These are phyloP conservation scores for Mariannaea elegans DNA, from an alignment of 2,329 filamentous ascomycete genomes.

Conservation along the genomic window DNA sequence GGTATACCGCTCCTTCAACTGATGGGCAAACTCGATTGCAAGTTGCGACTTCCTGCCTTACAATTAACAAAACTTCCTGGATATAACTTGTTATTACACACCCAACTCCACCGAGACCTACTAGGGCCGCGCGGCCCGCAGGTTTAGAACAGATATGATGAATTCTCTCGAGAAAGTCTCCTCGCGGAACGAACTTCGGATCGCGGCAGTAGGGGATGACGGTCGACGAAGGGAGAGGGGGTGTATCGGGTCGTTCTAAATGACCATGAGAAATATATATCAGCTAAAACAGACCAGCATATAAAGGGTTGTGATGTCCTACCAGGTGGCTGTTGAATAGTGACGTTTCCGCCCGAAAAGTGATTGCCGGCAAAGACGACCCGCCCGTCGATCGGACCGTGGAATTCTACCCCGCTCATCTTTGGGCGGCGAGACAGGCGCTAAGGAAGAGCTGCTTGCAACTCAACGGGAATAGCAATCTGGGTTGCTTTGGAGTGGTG, in stretches of 20 bases:
- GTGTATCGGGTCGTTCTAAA: background rate
- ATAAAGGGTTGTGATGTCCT: no score
- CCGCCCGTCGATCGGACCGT: no score
- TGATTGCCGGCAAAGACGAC: no score
- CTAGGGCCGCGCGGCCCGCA: constrained; percentile 38
- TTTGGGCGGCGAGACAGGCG: no score
- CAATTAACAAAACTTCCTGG: background rate
- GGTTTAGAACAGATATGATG: constrained; percentile 29
- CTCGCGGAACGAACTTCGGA: constrained; percentile 40
- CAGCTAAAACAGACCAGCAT: no score
- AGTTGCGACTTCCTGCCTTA: constrained; percentile 30
- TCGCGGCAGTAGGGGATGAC: constrained; percentile 41
- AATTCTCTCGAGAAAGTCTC: constrained; percentile 36
- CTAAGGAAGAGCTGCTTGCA: no score
- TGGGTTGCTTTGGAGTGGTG: no score
- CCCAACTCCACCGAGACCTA: constrained; percentile 46
- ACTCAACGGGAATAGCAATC: no score
- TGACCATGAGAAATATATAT: no score
- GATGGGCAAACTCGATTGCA: constrained; percentile 49
- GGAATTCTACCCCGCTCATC: no score
- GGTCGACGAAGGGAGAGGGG: background rate
- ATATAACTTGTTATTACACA: background rate
- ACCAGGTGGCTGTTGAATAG: no score
- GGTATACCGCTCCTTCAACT: constrained; percentile 30
- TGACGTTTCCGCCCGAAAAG: no score